phyloP scores from a whole-genome alignment of 306 rosid species.

The Pyrus betulifolia region DNA sequence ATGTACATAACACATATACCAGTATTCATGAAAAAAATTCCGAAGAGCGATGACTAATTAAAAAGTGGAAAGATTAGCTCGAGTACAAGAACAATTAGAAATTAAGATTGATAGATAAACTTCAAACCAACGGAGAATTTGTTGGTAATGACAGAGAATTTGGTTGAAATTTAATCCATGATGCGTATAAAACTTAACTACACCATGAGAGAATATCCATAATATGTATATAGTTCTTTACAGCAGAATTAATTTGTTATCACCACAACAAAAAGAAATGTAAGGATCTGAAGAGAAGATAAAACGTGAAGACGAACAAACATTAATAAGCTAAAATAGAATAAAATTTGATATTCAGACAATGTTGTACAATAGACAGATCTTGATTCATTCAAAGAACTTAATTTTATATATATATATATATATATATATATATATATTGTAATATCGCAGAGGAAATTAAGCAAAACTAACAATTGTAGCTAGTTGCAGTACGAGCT shows the following conservation, averaged over 20 bases:
- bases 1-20: too few relatives aligned
- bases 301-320: not conserved
- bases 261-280: not conserved
- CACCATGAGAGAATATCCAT: not conserved
- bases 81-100: too few relatives aligned
- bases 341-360: too few relatives aligned
- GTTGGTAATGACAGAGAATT: not conserved
- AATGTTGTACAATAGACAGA: not conserved
- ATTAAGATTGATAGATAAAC: too few relatives aligned
- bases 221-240: not conserved
- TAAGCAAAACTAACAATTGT: not conserved
- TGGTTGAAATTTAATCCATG: not conserved
- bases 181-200: not conserved
- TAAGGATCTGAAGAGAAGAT: not conserved
- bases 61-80: too few relatives aligned
- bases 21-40: too few relatives aligned
- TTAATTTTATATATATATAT: not conserved
- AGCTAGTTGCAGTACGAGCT: not conserved
- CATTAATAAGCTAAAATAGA: not conserved
- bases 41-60: too few relatives aligned
- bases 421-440: not conserved
- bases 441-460: not conserved
- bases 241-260: too few relatives aligned
- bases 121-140: not conserved
- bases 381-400: not conserved